These are phyloP conservation scores for Coemansia sp. DNA, from an alignment of 192 early-diverging fungal genomes.

Conservation along the genomic window DNA sequence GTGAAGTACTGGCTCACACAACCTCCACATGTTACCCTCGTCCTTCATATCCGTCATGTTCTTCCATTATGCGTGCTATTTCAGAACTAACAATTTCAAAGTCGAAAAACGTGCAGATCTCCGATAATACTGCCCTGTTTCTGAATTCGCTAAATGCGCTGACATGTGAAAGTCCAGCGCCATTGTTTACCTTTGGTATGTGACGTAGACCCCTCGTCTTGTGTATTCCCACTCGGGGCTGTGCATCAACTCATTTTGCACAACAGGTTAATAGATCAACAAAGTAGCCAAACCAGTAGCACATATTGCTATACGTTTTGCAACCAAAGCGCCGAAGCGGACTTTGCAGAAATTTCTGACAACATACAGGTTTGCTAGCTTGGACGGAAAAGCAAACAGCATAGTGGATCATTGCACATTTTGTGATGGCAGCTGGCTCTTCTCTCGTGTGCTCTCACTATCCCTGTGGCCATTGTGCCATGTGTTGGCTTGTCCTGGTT, in stretches of 20 bases:
- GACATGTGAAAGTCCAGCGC: slow-evolving; percentile 14
- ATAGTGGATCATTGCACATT: no score
- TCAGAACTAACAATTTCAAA: background rate
- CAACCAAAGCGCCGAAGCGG: no score
- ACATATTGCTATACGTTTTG: background rate
- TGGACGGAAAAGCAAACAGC: no score
- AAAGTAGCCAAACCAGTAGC: background rate
- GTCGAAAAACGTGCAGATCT: no score
- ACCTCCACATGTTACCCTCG: background rate
- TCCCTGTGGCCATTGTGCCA: no score
- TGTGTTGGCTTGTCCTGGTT: no score
- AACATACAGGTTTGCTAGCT: no score
- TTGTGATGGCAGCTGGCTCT: no score
- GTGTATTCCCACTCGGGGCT: background rate
- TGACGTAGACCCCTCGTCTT: background rate
- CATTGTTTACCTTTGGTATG: background rate
- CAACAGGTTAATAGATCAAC: background rate
- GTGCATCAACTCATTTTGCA: background rate
- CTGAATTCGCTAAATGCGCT: slow-evolving; percentile 5
- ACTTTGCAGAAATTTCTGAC: no score
- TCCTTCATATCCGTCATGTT: no score
- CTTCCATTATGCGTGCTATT: background rate
- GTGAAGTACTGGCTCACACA: slow-evolving; percentile 1
- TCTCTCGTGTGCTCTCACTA: no score
- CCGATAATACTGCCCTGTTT: background rate